A percentile compares a stretch with the other conserved stretches of the same genome.
These are phyloP conservation scores for Phytophthora pluvialis DNA, from an alignment of 352 stramenopile genomes.

Conservation along the genomic window DNA sequence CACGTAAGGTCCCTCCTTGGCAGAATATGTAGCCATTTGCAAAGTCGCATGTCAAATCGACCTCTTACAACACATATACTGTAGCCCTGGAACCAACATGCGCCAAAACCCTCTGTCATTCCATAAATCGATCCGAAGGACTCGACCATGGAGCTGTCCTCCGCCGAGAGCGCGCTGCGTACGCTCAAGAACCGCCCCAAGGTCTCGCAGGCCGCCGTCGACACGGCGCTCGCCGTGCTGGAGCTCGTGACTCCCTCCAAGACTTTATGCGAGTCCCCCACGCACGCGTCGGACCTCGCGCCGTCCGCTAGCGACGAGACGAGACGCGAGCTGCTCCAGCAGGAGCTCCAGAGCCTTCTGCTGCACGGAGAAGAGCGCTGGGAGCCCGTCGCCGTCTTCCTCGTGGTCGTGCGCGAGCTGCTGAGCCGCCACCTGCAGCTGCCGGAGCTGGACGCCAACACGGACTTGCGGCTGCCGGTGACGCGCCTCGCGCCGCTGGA, in stretches of 20 bases:
- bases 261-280: slow-evolving; percentile 8
- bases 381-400: slow-evolving; percentile 76
- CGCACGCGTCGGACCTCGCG: background rate
- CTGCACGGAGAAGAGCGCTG: slow-evolving; percentile 67
- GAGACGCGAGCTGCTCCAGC: slow-evolving; percentile 47
- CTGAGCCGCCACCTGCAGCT: slow-evolving; percentile 42
- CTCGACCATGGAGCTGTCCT: slow-evolving; percentile 69
- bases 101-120: background rate
- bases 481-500: slow-evolving; percentile 20
- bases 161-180: slow-evolving; percentile 67
- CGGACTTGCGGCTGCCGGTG: slow-evolving; percentile 40
- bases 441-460: slow-evolving; percentile 38
- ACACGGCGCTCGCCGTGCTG: slow-evolving; percentile 48
- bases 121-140: slow-evolving; percentile 4
- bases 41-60: background rate
- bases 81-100: too few species aligned
- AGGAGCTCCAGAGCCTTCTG: slow-evolving; percentile 60
- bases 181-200: slow-evolving; percentile 82
- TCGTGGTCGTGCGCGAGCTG: slow-evolving; percentile 62
- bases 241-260: slow-evolving; percentile 26
- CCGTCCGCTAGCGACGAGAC: slow-evolving; percentile 16
- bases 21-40: background rate
- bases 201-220: slow-evolving; percentile 45
- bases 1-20: too few species aligned
- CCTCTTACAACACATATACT: too few species aligned